Conservation (phyloP, 2,329 filamentous ascomycete genomes). For the Claviceps sp. region DNA sequence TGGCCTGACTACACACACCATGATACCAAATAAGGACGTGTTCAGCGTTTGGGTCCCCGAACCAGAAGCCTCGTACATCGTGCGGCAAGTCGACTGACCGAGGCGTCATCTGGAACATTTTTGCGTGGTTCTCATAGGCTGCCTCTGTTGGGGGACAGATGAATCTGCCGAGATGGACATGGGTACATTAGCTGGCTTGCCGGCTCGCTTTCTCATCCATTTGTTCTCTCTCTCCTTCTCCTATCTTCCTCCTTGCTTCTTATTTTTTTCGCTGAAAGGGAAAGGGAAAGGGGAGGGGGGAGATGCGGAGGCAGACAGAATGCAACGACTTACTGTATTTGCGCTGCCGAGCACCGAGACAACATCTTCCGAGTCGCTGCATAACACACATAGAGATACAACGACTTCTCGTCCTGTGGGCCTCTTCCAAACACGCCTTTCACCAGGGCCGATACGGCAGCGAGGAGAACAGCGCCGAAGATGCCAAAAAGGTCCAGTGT, state of each 20-base stretch:
- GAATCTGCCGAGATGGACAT: conserved; percentile 3
- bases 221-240: too few relatives aligned
- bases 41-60: conserved; percentile 9
- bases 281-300: too few relatives aligned
- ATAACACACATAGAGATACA: conserved; percentile 10
- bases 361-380: conserved; percentile 7
- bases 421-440: conserved; percentile 4
- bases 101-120: not conserved
- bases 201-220: too few relatives aligned
- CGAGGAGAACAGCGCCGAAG: conserved; percentile 4
- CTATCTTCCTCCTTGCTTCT: too few relatives aligned
- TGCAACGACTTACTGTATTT: conserved; percentile 8
- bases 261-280: not conserved
- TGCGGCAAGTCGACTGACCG: conserved; percentile 8
- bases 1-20: conserved; percentile 3
- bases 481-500: conserved; percentile 10
- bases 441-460: conserved; percentile 1
- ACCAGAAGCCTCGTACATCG: conserved; percentile 10
- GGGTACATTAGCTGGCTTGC: not conserved
- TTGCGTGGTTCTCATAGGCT: conserved; percentile 7
- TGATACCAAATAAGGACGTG: conserved; percentile 12
- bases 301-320: too few relatives aligned
- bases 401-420: conserved; percentile 7
- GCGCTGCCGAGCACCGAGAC: conserved; percentile 6
- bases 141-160: conserved; percentile 7